phyloP scores from a whole-genome alignment of 352 stramenopile species.

The Pythium phragmitis region DNA sequence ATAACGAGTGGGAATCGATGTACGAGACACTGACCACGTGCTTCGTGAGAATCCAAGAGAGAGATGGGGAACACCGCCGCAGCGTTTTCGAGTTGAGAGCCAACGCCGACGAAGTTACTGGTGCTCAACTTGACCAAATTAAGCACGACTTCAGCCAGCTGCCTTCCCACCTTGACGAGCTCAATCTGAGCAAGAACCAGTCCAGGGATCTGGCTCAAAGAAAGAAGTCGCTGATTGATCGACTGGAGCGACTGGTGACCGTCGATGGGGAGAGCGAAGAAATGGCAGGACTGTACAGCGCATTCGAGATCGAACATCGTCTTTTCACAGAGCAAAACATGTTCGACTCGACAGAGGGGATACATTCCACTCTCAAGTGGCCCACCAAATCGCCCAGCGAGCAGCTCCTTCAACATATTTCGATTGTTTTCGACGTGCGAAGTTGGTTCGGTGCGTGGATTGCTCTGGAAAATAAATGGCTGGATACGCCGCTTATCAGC shows the following conservation, averaged over 20 bases:
- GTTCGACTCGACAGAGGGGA: conserved; percentile 8
- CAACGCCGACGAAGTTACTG: conserved; percentile 48
- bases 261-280: conserved; percentile 45
- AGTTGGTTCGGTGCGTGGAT: conserved; percentile 58
- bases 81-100: conserved; percentile 50
- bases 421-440: conserved; percentile 53
- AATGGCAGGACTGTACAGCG: conserved; percentile 37
- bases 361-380: background rate
- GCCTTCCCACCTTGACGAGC: conserved; percentile 31
- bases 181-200: conserved; percentile 9
- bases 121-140: conserved; percentile 36
- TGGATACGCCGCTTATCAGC: conserved; percentile 32
- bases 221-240: conserved; percentile 34
- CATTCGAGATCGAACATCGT: conserved; percentile 53
- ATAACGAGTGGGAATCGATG: conserved; percentile 61
- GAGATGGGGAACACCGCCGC: conserved; percentile 57
- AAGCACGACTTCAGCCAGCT: conserved; percentile 38
- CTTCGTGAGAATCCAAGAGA: conserved; percentile 53
- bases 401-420: conserved; percentile 48
- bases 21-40: conserved; percentile 66
- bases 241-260: conserved; percentile 50
- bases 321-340: conserved; percentile 8
- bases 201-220: conserved; percentile 16
- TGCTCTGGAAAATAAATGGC: conserved; percentile 47
- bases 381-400: conserved; percentile 35